phyloP scores from a whole-genome alignment of 2,329 filamentous ascomycete species.

The Arthrobotrys iridis region DNA sequence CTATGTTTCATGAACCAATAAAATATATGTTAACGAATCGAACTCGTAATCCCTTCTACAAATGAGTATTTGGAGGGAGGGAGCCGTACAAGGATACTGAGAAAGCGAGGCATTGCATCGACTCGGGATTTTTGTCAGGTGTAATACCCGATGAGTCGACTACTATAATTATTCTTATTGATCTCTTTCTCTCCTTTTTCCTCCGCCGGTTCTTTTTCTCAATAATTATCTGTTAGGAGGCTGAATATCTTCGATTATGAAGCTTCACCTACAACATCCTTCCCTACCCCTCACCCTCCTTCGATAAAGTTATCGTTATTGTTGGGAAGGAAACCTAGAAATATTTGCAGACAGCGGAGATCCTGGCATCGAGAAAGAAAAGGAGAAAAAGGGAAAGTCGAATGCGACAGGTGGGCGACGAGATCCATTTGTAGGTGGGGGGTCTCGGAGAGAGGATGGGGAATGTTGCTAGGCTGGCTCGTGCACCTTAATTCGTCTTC shows the following conservation, averaged over 20 bases:
- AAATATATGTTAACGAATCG: slow-evolving; percentile 14
- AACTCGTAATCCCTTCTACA: neutral
- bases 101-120: slow-evolving; percentile 14
- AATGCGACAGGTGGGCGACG: neutral
- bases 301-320: neutral
- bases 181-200: neutral
- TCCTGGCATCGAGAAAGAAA: neutral
- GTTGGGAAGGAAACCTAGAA: neutral
- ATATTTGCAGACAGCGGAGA: neutral
- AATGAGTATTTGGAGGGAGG: neutral
- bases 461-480: too few species aligned
- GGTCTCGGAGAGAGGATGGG: too few species aligned
- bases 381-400: neutral
- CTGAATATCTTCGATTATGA: neutral
- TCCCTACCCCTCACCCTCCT: slow-evolving; percentile 16
- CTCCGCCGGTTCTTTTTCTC: too few species aligned
- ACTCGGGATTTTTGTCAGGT: neutral
- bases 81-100: slow-evolving; percentile 1
- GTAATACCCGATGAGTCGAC: neutral
- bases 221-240: too few species aligned
- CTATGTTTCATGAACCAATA: neutral
- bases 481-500: neutral
- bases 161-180: neutral
- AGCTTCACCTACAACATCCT: slow-evolving; percentile 1
- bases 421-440: slow-evolving; percentile 11